These are phyloP conservation scores for Pilaira anomala DNA, from an alignment of 192 early-diverging fungal species.

Conservation along the genomic window DNA sequence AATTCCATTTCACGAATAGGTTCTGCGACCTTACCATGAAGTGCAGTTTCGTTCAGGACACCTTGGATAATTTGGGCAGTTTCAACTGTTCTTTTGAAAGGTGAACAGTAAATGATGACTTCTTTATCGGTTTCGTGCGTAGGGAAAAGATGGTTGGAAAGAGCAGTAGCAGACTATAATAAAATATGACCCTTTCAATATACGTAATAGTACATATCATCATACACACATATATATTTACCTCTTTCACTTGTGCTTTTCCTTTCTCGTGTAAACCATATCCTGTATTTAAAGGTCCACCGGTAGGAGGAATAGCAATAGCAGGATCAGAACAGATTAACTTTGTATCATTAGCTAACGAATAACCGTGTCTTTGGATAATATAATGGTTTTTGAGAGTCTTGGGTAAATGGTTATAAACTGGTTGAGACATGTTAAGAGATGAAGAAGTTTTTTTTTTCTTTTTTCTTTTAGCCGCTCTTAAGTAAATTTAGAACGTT, in stretches of 20 bases:
- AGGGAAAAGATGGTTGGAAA: slow-evolving; percentile 29
- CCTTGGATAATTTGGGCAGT: slow-evolving; percentile 46
- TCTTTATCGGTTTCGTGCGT: slow-evolving; percentile 1
- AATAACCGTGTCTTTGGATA: slow-evolving; percentile 56
- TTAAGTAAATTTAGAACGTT: no score
- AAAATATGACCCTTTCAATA: not conserved
- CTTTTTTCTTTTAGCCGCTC: no score
- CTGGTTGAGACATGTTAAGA: slow-evolving; percentile 6
- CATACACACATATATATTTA: not conserved
- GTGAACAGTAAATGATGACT: slow-evolving; percentile 46
- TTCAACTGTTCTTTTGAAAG: slow-evolving; percentile 49
- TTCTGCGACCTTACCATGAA: slow-evolving; percentile 4
- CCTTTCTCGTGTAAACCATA: slow-evolving; percentile 53
- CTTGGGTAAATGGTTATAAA: slow-evolving; percentile 23
- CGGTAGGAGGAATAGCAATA: slow-evolving; percentile 45
- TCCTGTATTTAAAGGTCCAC: slow-evolving; percentile 46
- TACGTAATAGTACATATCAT: not conserved
- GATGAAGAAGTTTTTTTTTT: not conserved
- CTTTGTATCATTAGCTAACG: slow-evolving; percentile 50
- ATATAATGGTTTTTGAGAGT: slow-evolving; percentile 38
- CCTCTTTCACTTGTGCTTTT: slow-evolving; percentile 44
- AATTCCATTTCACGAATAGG: slow-evolving; percentile 33
- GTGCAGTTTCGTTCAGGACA: slow-evolving; percentile 16
- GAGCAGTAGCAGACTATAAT: slow-evolving; percentile 30
- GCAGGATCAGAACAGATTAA: slow-evolving; percentile 53